A percentile compares a stretch with the other conserved stretches of the same genome.
Conservation (phyloP, 75 land plant genomes). For the Cryptomeria japonica region DNA sequence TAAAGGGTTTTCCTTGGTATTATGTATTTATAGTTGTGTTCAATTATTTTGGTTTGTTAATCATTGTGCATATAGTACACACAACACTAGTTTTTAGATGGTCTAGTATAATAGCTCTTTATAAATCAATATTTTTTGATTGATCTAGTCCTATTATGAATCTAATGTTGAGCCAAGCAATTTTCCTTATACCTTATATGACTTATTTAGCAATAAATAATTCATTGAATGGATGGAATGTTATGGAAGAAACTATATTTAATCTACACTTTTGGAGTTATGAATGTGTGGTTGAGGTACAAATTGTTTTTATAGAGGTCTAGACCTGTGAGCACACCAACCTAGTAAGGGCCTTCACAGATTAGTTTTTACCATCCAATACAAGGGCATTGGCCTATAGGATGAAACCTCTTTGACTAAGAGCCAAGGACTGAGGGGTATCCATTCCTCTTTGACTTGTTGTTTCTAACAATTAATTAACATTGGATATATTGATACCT, state of each 20-base stretch:
- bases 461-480: too few species aligned
- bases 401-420: too few species aligned
- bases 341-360: too few species aligned
- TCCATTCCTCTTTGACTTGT: too few species aligned
- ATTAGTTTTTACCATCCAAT: too few species aligned
- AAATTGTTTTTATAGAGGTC: too few species aligned
- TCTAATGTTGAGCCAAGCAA: slow-evolving; percentile 26
- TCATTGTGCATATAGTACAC: slow-evolving; percentile 7
- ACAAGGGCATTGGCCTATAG: too few species aligned
- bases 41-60: not conserved
- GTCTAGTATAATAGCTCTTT: slow-evolving; percentile 10
- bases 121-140: slow-evolving; percentile 26
- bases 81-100: slow-evolving; percentile 13
- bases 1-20: not conserved
- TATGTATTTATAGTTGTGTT: not conserved
- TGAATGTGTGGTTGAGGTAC: too few species aligned
- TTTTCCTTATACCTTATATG: slow-evolving; percentile 19
- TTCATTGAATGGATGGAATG: not conserved
- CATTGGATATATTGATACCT: too few species aligned
- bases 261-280: not conserved
- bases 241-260: not conserved
- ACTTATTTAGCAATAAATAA: slow-evolving; percentile 20
- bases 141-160: slow-evolving; percentile 20
- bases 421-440: too few species aligned
- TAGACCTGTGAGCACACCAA: too few species aligned